A percentile compares a stretch with the other conserved stretches of the same genome.
Conservation (phyloP, 352 stramenopile species). For the Phytophthora lateralis region DNA sequence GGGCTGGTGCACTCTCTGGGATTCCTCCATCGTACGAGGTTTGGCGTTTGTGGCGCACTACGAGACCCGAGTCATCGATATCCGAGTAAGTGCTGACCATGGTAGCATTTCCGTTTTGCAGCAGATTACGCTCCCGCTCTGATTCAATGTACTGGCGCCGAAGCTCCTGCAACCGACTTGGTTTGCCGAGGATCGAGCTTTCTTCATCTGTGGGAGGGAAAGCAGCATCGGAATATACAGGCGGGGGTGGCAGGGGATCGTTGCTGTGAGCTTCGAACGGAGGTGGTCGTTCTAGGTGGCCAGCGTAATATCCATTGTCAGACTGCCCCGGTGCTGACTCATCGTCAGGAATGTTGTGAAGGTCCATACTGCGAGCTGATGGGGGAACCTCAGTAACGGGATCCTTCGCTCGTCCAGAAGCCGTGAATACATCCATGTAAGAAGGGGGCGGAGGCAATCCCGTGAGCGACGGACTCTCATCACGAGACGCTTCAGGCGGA, state of each 20-base stretch:
- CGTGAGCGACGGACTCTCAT: slow-evolving; percentile 35
- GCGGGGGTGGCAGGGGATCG: slow-evolving; percentile 21
- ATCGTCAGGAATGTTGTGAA: slow-evolving; percentile 33
- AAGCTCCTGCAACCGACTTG: slow-evolving; percentile 55
- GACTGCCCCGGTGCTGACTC: slow-evolving; percentile 14
- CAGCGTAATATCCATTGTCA: slow-evolving; percentile 23
- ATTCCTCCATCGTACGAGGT: slow-evolving; percentile 9
- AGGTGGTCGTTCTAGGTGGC: slow-evolving; percentile 27
- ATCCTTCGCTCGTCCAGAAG: slow-evolving; percentile 44
- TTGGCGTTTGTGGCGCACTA: slow-evolving; percentile 42
- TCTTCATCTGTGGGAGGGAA: slow-evolving; percentile 20
- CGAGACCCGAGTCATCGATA: slow-evolving; percentile 69
- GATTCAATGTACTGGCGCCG: slow-evolving; percentile 75
- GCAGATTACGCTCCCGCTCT: slow-evolving; percentile 62
- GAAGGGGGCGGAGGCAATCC: slow-evolving; percentile 48
- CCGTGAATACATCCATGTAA: slow-evolving; percentile 62
- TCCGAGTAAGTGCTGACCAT: slow-evolving; percentile 71
- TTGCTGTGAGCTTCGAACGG: slow-evolving; percentile 36
- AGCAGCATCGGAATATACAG: slow-evolving; percentile 18
- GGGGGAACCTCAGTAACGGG: slow-evolving; percentile 9
- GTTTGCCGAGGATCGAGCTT: slow-evolving; percentile 26
- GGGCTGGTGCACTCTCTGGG: slow-evolving; percentile 3
- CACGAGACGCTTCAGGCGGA: slow-evolving; percentile 17
- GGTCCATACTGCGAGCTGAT: slow-evolving; percentile 28
- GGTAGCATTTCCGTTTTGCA: slow-evolving; percentile 32